Evolutionary conservation across 495 filamentous ascomycete genomes (phyloP), one percentile per base, ranked within the genome.

Genomic region (Bathelium albidoporum): DNA sequence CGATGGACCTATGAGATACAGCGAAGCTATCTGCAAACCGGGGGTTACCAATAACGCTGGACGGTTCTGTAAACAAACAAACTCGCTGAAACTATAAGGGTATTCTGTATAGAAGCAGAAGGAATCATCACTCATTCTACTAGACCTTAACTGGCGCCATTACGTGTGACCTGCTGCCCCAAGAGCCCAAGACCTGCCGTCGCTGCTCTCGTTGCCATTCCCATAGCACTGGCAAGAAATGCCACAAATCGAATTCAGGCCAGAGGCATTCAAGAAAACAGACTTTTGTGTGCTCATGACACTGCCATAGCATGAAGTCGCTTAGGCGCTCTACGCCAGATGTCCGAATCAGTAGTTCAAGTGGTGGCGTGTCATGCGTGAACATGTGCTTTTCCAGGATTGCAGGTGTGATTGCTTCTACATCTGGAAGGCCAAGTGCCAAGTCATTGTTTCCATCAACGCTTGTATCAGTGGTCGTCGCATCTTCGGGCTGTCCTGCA

Each of bases 291-390:
- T 93, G 79, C 69, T 95, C 81, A 68, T 97, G 91, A 69, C 89
- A 92, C 74, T 98, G 94, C 94, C 94, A 98, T 60, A 98, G 85
- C 91, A 98, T 91, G 70, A 97, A 98, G 70, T 98, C 94, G 69
- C 90, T 95, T 63, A 98, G 75, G 24, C 94, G 81, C 70, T 91
- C 87, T 12, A 98, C 94, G 31, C 90, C 94, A 59, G 89, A 95
- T 0, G 94, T 98, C 29, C 94, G 82, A 22, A 98, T 80, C 29
- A 97, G 82, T 0, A 98, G 79, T 67, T 98, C 94, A 24, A 97
- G 77, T 1, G 95, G 94, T 1, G 95, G 95, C 61, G 83, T 85
- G 34, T 83, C 87, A 44, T 85, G 83, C 5, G 95, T 97, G 73
- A 91, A 89, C 73, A 94, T 85, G 74, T 96, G 89, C 26, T 82